Evolutionary conservation across 75 land plant genomes (phyloP), one percentile per base, ranked within the genome.

Genomic region (Pseudotsuga menziesii): DNA sequence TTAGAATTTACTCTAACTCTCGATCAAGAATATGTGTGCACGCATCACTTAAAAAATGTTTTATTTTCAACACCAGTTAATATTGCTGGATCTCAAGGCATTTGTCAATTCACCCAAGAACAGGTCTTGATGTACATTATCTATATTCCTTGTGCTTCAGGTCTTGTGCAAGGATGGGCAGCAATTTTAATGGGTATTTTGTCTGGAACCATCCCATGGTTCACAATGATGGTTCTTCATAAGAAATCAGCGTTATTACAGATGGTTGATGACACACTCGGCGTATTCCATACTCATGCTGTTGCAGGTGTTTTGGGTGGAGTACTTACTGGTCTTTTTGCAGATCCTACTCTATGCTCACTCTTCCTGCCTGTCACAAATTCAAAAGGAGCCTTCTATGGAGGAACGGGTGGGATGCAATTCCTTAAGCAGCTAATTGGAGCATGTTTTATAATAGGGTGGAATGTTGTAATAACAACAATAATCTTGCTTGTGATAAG

Each of bases 121-220:
- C 44, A 41, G 44, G 44, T 41, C 44, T 41, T 41, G 44, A 41
- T 41, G 44, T 41, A 0, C 44, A 41, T 41, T 41, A 41, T 41
- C 22, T 11, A 17, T n/a, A 19, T 59, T n/a, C 22, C 61, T 59
- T n/a, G 19, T 59, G 19, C 22, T 59, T 59, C 82, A 91, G 96
- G 96, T 14, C 57, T 93, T 29, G 94, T 93, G 39, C 94, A 89
- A 75, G 79, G 82, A 56, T 93, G 96, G 96, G 94, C 91, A 22
- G 96, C 96, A 1, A 84, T 93, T 22, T 74, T 89, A 72, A 91
- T 91, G 88, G 96, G 96, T 13, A 76, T 87, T 0, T 71, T 87
- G 3, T 81, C 95, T 6, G 95, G 95, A 11, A 86, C 83, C 78
- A 82, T 93, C 22, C 95, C 95, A 23, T 93, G 96, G 96, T 86